phyloP scores from a whole-genome alignment of 495 filamentous ascomycete species.

The Copromyces sp. region DNA sequence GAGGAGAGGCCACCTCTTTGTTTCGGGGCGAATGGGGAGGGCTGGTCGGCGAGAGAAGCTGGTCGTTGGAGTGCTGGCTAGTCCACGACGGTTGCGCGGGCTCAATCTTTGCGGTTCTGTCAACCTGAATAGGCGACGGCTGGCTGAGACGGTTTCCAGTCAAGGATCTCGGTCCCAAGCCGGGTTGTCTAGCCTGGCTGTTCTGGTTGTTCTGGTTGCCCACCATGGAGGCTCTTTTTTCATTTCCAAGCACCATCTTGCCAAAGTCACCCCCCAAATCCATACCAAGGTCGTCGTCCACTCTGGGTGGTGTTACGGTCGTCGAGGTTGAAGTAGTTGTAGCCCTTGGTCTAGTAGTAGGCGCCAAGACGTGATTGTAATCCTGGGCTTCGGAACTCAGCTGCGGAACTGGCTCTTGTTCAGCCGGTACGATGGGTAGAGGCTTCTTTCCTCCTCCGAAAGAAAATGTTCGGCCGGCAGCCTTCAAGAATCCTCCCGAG shows the following conservation, averaged over 20 bases:
- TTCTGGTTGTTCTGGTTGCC: conserved; percentile 26
- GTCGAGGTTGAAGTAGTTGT: conserved; percentile 44
- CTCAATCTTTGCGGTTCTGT: conserved; percentile 44
- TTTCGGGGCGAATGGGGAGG: conserved; percentile 20
- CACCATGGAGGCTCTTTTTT: conserved; percentile 45
- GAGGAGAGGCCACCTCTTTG: conserved; percentile 20
- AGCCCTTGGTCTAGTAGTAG: conserved; percentile 31
- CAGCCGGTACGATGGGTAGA: conserved; percentile 33
- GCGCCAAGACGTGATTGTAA: conserved; percentile 18
- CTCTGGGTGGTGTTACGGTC: conserved; percentile 60
- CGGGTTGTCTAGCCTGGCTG: conserved; percentile 8
- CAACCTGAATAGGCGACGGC: conserved; percentile 49
- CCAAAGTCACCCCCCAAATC: conserved; percentile 55
- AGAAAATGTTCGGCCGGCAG: conserved; percentile 65
- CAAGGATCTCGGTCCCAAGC: conserved; percentile 23
- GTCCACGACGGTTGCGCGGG: conserved; percentile 58
- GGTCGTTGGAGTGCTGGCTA: conserved; percentile 56
- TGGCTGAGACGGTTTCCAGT: conserved; percentile 30
- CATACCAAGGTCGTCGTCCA: conserved; percentile 48
- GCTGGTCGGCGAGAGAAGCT: conserved; percentile 39
- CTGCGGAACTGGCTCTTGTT: conserved; percentile 27
- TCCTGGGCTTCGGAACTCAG: conserved; percentile 23
- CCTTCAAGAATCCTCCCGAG: conserved; percentile 43
- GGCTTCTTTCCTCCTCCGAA: conserved; percentile 50
- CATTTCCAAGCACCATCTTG: conserved; percentile 53